These are phyloP conservation scores for Tremellales sp. DNA, from an alignment of 1,284 basidiomycete genomes.

Conservation along the genomic window DNA sequence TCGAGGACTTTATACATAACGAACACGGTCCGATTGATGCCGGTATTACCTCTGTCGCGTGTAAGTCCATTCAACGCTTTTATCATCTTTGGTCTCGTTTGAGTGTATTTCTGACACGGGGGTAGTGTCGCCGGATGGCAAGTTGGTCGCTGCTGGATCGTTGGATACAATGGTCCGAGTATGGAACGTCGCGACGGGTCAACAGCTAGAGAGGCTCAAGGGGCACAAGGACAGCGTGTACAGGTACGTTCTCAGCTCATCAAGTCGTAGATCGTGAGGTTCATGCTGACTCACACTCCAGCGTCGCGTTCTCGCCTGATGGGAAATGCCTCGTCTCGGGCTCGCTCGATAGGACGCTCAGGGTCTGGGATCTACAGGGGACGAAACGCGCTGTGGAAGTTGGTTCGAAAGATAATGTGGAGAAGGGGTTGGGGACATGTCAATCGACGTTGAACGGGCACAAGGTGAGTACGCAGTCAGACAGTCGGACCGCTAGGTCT, in stretches of 20 bases:
- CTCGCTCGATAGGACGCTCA: conserved; percentile 79
- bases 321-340: conserved; percentile 71
- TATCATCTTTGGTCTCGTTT: not conserved
- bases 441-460: conserved; percentile 77
- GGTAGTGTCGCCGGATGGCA: conserved; percentile 71
- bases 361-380: conserved; percentile 71
- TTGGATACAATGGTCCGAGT: conserved; percentile 80
- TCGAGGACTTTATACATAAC: conserved; percentile 51
- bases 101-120: not conserved
- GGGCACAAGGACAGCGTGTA: conserved; percentile 82
- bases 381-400: conserved; percentile 42
- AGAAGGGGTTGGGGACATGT: conserved; percentile 57
- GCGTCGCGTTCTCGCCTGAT: conserved; percentile 81
- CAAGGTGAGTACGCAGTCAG: conserved; percentile 56
- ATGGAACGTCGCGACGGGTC: conserved; percentile 73
- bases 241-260: conserved; percentile 28
- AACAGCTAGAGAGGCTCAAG: conserved; percentile 67
- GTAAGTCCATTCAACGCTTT: too few species aligned
- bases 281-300: conserved; percentile 20
- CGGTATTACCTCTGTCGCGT: conserved; percentile 60
- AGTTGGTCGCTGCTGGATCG: conserved; percentile 74
- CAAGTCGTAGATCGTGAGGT: too few species aligned
- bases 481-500: conserved; percentile 8
- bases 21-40: conserved; percentile 61
- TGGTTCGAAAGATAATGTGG: conserved; percentile 33